A percentile compares a stretch with the other conserved stretches of the same genome.
Conservation (phyloP, 352 stramenopile species). For the Globisporangium yorkense region DNA sequence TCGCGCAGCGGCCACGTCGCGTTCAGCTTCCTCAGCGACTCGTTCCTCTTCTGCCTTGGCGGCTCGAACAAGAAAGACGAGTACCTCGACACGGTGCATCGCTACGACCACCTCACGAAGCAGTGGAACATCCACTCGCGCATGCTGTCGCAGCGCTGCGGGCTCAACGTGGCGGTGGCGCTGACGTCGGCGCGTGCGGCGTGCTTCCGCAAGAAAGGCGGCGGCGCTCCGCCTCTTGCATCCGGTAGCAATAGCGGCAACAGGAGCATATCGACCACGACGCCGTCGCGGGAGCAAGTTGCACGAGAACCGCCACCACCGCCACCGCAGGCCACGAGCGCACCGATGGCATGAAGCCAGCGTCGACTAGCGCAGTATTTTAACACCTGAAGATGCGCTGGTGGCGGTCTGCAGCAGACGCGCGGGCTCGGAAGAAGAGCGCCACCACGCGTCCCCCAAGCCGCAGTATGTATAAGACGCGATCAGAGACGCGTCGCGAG, state of each 20-base stretch:
- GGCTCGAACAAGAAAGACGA: constrained; percentile 79
- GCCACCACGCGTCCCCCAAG: too few species aligned
- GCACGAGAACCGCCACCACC: not conserved
- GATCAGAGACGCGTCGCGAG: too few species aligned
- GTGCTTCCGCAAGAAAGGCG: constrained; percentile 31
- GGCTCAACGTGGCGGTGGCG: constrained; percentile 53
- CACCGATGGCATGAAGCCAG: not conserved
- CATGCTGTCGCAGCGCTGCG: constrained; percentile 57
- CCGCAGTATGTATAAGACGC: too few species aligned
- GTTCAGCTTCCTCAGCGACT: constrained; percentile 49
- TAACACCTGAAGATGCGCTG: not conserved
- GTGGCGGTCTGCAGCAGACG: not conserved
- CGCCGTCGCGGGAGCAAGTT: not conserved
- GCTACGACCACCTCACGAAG: constrained; percentile 58
- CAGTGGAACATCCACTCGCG: constrained; percentile 53
- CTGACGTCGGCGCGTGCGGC: constrained; percentile 25
- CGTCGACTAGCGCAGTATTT: not conserved
- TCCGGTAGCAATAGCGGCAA: not conserved
- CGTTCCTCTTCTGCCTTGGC: constrained; percentile 63
- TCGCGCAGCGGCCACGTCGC: constrained; percentile 61
- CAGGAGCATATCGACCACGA: not conserved
- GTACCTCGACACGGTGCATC: constrained; percentile 60
- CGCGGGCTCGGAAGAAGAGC: too few species aligned
- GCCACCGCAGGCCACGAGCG: not conserved
- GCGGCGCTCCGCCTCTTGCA: not conserved